Evolutionary conservation across 192 early-diverging fungal species (phyloP).

Genomic region (Rhizophagus sp.): DNA sequence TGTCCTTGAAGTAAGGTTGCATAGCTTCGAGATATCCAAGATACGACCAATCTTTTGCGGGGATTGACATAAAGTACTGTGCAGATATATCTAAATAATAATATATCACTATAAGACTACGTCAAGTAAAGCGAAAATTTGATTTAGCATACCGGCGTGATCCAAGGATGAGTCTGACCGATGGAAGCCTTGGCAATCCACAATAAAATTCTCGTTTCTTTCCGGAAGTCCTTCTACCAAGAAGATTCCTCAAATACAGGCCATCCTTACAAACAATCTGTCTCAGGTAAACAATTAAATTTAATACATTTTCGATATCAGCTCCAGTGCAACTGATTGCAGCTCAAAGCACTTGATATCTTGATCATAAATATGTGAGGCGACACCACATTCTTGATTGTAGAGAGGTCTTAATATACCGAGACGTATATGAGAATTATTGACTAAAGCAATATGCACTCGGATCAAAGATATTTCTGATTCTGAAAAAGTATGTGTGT

Average conservation of each 20-base stretch:
- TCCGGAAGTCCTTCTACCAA: background rate
- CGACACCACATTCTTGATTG: too few species aligned
- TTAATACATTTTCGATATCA: slow-evolving; percentile 9
- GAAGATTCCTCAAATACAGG: background rate
- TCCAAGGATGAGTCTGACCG: too few species aligned
- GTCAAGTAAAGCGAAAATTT: too few species aligned
- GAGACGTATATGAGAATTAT: slow-evolving; percentile 13
- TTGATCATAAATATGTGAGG: slow-evolving; percentile 18
- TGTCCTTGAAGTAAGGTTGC: too few species aligned
- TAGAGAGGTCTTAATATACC: slow-evolving; percentile 5
- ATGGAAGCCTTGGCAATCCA: slow-evolving; percentile 4
- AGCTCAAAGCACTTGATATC: slow-evolving; percentile 1
- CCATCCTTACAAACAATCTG: slow-evolving; percentile 15
- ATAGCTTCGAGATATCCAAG: too few species aligned
- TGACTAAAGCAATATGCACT: slow-evolving; percentile 7
- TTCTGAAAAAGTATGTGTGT: background rate
- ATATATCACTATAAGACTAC: too few species aligned
- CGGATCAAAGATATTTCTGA: background rate
- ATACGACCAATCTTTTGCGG: too few species aligned
- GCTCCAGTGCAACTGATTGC: background rate
- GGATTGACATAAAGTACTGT: too few species aligned
- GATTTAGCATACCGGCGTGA: too few species aligned
- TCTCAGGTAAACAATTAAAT: slow-evolving; percentile 9
- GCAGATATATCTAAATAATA: too few species aligned
- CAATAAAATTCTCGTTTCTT: background rate